Evolutionary conservation across 2,329 filamentous ascomycete genomes (phyloP).

Genomic region (Colletotrichum sp.): DNA sequence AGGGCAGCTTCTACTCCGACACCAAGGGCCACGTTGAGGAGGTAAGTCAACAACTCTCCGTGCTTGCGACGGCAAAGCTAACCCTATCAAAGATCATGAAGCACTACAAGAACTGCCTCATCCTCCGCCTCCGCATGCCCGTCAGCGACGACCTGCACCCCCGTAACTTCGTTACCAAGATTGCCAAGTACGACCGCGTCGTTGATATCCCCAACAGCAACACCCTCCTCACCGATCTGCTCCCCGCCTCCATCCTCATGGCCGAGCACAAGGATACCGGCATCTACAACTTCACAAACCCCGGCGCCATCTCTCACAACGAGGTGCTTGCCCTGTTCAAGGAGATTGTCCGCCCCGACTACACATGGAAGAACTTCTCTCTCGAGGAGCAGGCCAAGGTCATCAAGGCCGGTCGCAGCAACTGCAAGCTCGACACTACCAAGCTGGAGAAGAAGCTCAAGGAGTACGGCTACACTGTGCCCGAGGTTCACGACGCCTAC

Average conservation of each 20-base stretch:
- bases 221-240: slow-evolving; percentile 68
- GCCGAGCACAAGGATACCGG: slow-evolving; percentile 67
- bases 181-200: slow-evolving; percentile 67
- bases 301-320: slow-evolving; percentile 74
- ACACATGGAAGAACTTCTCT: slow-evolving; percentile 70
- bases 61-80: background rate
- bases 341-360: slow-evolving; percentile 64
- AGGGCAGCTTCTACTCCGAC: slow-evolving; percentile 71
- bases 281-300: slow-evolving; percentile 75
- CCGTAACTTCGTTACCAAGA: slow-evolving; percentile 74
- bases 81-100: slow-evolving; percentile 58
- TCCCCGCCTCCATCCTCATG: slow-evolving; percentile 65
- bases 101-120: slow-evolving; percentile 64
- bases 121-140: slow-evolving; percentile 73
- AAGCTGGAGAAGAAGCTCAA: slow-evolving; percentile 66
- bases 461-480: slow-evolving; percentile 63
- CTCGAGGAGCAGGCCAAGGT: slow-evolving; percentile 71
- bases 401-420: slow-evolving; percentile 70
- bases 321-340: slow-evolving; percentile 69
- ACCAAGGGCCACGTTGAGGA: slow-evolving; percentile 71
- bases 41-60: slow-evolving; percentile 39
- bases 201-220: slow-evolving; percentile 74
- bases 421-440: slow-evolving; percentile 67
- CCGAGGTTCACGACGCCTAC: slow-evolving; percentile 68
- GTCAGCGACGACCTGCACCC: slow-evolving; percentile 71